Base-by-base conservation (phyloP, 306 rosid species). In the Cucurbita pepo region DNA sequence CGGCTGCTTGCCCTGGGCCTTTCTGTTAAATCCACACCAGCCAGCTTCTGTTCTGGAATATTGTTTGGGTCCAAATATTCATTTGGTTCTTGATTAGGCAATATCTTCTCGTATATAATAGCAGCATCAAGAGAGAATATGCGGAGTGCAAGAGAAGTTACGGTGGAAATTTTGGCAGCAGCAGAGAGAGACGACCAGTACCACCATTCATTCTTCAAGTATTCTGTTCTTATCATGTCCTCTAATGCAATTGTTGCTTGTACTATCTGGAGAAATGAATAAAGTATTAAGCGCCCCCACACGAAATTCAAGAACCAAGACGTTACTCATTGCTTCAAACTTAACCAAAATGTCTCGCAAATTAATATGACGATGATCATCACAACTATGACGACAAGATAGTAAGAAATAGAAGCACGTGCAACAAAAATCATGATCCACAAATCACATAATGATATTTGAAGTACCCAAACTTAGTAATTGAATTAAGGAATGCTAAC, bases 171-270 rank as follows among this genome's bases (percentile, higher is more conserved):
- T 82, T 85, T 88, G 74, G 92, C 95, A 34, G 99, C 97, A 78
- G 96, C 99, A 16, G 99, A 86, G 81, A 84, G 90, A 56, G 99
- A 91, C 22, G 99, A 95, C 99, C 99, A 95, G 82, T 95, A 95
- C 97, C 97, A 95, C 99, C 99, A 95, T 73, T 88, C 97, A 89
- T 88, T 95, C 84, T 84, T 88, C 19, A 95, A 85, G 85, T 88
- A 85, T 51, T 89, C 93, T 0, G 93, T 83, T 90, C 84, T 89
- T 63, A 95, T 89, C 97, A 89, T 85, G 89, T 91, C 97, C 86
- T 95, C 99, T 76, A 95, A 79, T 72, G 88, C 70, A 36, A 91
- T 79, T 62, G 92, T 89, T 11, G 96, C 97, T 83, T 95, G 96
- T 79, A 91, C 86, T 92, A 95, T 88, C 99, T 95, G 91, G 78